Evolutionary conservation across 2,329 filamentous ascomycete species (phyloP).

Genomic region (Paecilomyces formosus): DNA sequence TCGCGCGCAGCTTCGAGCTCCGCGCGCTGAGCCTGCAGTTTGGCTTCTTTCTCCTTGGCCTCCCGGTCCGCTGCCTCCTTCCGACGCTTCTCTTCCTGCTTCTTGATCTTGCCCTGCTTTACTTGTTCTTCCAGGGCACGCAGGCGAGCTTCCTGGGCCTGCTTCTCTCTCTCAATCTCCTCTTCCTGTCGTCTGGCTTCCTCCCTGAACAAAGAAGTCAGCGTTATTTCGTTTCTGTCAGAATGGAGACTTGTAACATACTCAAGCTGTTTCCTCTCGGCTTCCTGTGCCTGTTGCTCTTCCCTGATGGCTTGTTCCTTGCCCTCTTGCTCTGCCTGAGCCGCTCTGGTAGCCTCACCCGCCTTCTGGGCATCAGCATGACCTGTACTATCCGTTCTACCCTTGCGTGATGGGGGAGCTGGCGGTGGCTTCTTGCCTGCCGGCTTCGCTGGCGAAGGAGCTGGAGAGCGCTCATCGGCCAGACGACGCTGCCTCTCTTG

Average conservation of each 20-base stretch:
- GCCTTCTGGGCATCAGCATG: slow-evolving; percentile 51
- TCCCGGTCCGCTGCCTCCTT: slow-evolving; percentile 84
- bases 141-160: slow-evolving; percentile 73
- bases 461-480: slow-evolving; percentile 64
- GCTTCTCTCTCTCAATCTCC: slow-evolving; percentile 70
- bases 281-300: slow-evolving; percentile 69
- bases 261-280: slow-evolving; percentile 70
- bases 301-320: slow-evolving; percentile 51
- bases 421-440: slow-evolving; percentile 66
- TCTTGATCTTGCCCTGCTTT: slow-evolving; percentile 85
- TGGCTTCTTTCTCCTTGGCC: slow-evolving; percentile 79
- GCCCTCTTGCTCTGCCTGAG: slow-evolving; percentile 40
- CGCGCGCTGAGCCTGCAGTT: slow-evolving; percentile 74
- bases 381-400: slow-evolving; percentile 46
- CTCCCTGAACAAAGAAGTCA: slow-evolving; percentile 46
- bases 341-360: slow-evolving; percentile 54
- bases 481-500: slow-evolving; percentile 77
- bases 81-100: slow-evolving; percentile 88
- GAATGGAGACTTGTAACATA: slow-evolving; percentile 47
- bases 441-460: slow-evolving; percentile 48
- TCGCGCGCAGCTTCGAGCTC: slow-evolving; percentile 89
- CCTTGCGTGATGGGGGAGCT: slow-evolving; percentile 64
- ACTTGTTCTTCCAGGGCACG: slow-evolving; percentile 91
- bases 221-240: slow-evolving; percentile 8
- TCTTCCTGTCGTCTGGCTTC: slow-evolving; percentile 69